A percentile compares a stretch with the other conserved stretches of the same genome.
phyloP scores from a whole-genome alignment of 306 rosid genomes.

The Acmispon strigosus region DNA sequence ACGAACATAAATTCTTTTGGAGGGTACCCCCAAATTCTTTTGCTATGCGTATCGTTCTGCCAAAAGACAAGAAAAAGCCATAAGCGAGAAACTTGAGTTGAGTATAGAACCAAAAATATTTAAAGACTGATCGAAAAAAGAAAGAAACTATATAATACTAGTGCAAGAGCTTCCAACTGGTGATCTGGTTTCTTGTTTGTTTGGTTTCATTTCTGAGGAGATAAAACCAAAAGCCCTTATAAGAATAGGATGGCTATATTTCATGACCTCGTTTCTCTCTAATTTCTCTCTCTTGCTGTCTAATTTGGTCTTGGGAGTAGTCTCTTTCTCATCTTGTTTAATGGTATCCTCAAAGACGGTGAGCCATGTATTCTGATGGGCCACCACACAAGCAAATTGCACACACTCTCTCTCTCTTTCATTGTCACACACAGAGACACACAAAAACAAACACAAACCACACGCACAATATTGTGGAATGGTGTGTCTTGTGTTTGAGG shows the following conservation, averaged over 20 bases:
- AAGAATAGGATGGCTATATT: conserved; percentile 20
- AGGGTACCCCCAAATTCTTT: conserved; percentile 31
- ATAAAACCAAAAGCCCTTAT: conserved; percentile 50
- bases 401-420: conserved; percentile 14
- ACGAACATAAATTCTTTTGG: conserved; percentile 43
- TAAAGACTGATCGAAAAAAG: conserved; percentile 8
- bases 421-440: conserved; percentile 18
- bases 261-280: not conserved
- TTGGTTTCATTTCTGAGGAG: conserved; percentile 35
- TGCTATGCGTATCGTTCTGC: conserved; percentile 35
- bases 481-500: conserved; percentile 46
- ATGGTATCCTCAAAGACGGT: conserved; percentile 47
- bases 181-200: conserved; percentile 42
- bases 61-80: conserved; percentile 65
- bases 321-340: conserved; percentile 41
- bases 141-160: conserved; percentile 25
- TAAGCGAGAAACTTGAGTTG: conserved; percentile 38
- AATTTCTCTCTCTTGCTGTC: conserved; percentile 16
- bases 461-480: conserved; percentile 37
- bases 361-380: conserved; percentile 67
- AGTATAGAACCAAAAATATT: conserved; percentile 40
- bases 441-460: conserved; percentile 32
- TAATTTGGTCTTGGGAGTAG: conserved; percentile 24
- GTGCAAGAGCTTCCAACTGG: conserved; percentile 25
- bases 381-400: conserved; percentile 51